Percentiles rank a stretch among this genome's conserved stretches.
These are phyloP conservation scores for Talaromyces nanjingensis DNA, from an alignment of 495 filamentous ascomycete species.

Conservation along the genomic window DNA sequence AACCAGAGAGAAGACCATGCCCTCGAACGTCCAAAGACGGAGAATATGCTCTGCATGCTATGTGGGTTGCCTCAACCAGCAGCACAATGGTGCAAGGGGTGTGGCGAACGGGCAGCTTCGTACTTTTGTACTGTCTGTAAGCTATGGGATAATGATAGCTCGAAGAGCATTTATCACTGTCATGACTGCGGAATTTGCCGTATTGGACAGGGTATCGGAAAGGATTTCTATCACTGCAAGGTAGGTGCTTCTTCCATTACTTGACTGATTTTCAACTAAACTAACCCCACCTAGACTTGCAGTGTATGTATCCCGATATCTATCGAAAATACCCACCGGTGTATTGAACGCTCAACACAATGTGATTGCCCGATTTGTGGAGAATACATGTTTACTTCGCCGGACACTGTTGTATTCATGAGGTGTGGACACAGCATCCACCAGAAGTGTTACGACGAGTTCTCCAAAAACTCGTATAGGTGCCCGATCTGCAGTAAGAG, in stretches of 20 bases:
- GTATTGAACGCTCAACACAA: conserved; percentile 89
- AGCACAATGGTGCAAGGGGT: conserved; percentile 65
- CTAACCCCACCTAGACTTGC: conserved; percentile 57
- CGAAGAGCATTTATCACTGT: conserved; percentile 95
- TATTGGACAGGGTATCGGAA: conserved; percentile 83
- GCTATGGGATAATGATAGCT: conserved; percentile 89
- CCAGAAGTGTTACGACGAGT: conserved; percentile 71
- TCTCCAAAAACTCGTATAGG: conserved; percentile 81
- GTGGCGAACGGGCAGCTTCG: conserved; percentile 70
- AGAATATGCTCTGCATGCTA: conserved; percentile 97
- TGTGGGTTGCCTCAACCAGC: conserved; percentile 83
- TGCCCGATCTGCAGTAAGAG: conserved; percentile 94
- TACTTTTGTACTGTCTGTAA: conserved; percentile 96
- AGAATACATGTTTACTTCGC: conserved; percentile 95
- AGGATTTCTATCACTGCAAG: conserved; percentile 98
- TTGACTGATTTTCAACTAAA: not conserved
- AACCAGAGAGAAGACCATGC: conserved; percentile 78
- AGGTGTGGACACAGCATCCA: conserved; percentile 96
- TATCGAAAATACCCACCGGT: conserved; percentile 75
- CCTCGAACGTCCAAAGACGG: conserved; percentile 73
- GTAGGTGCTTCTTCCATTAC: conserved; percentile 32
- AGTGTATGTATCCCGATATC: conserved; percentile 85
- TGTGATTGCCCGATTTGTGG: conserved; percentile 98
- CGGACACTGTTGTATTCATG: conserved; percentile 85
- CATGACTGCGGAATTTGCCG: conserved; percentile 94